Base-by-base conservation (phyloP, 202 grass and related monocot genomes). In the Zoysia matrella region DNA sequence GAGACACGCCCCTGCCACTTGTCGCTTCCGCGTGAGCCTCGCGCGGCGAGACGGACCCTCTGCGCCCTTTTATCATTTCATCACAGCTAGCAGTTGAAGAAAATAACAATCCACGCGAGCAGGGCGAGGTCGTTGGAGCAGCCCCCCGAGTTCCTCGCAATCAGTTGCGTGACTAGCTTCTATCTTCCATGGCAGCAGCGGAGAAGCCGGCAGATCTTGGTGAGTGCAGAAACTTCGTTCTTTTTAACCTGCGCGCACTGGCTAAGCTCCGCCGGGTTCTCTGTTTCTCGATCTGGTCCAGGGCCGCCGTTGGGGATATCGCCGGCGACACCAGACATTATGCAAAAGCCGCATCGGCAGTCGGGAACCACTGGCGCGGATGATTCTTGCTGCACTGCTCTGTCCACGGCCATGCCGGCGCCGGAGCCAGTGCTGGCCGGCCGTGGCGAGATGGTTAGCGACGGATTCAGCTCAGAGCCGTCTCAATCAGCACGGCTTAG, bases 271-370 rank as follows among this genome's bases (percentile, higher is more conserved):
- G 56, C 65, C 52, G 63, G 50, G 48, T 72, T 75, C 42, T 15
- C 46, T 52, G 7, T 42, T 65, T 42, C 11, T 55, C 3, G 41
- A 0, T 9, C 49, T 49, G 43, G 8, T 76, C 42, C 71, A 89
- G 71, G 44, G 46, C 12, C 42, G 55, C 63, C 12, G 42, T 40
- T 66, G 72, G 78, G 22, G 51, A 65, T 76, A 15, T 70, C 66
- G 52, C 87, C 83, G 67, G 52, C 54, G 73, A 86, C 83, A 18
- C 73, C 83, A 46, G 78, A 68, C 60, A 83, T 83, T 78, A 74
- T 14, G 39, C 39, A 51, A 22, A 58, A 60, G 67, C 52, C 41
- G 30, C 14, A 10, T 5, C 14, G 30, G 78, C 15, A 4, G 43
- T 56, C 44, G 8, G 8, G 56, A 7, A 30, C 58, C 8, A 14